Conservation (phyloP, 2,329 filamentous ascomycete genomes). For the Diaporthe citriasiana region DNA sequence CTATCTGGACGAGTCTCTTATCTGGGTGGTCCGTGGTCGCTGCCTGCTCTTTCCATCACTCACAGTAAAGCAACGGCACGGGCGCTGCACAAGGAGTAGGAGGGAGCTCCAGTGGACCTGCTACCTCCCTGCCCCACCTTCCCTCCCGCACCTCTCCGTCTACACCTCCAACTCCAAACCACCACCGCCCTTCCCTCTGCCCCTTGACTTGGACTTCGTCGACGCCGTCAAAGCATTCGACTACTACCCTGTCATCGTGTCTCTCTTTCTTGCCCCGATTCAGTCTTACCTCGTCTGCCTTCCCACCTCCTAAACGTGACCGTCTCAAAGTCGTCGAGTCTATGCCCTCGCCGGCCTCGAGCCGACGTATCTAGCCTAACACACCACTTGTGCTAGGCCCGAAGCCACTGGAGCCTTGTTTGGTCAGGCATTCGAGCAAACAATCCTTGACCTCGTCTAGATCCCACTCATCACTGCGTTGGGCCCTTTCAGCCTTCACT, state of each 20-base stretch:
- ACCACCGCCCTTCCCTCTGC: background rate
- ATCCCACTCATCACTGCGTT: background rate
- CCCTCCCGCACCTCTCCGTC: constrained; percentile 4
- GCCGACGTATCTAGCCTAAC: constrained; percentile 12
- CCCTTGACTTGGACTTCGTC: background rate
- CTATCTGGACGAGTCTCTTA: constrained; percentile 9
- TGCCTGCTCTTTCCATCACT: constrained; percentile 21
- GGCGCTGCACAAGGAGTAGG: background rate
- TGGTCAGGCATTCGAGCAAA: background rate
- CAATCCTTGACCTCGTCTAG: background rate
- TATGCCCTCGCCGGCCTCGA: background rate
- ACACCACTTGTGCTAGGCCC: constrained; percentile 6
- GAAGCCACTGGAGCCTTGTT: constrained; percentile 17
- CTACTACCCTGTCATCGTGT: constrained; percentile 2
- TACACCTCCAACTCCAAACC: constrained; percentile 17
- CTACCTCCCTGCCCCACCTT: constrained; percentile 19
- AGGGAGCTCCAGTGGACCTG: constrained; percentile 18
- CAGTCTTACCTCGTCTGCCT: background rate
- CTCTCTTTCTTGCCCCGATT: background rate
- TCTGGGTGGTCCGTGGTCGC: background rate
- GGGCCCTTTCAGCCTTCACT: background rate
- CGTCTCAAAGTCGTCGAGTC: background rate
- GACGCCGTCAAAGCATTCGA: constrained; percentile 3
- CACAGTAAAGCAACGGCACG: constrained; percentile 11
- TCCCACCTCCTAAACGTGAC: background rate